These are phyloP conservation scores for Lathyrus oleraceus DNA, from an alignment of 306 rosid genomes.

Conservation along the genomic window DNA sequence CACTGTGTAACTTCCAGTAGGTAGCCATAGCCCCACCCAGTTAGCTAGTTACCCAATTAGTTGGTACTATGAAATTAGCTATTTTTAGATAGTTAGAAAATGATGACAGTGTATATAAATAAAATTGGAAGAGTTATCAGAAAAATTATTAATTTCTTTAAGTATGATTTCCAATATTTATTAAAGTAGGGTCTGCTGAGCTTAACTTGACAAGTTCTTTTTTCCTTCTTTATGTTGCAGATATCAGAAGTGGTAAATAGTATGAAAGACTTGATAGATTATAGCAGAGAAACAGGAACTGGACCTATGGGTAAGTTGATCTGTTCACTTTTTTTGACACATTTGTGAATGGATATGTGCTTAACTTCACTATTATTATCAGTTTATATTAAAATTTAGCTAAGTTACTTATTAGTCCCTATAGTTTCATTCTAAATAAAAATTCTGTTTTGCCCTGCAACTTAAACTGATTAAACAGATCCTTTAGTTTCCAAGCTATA, in stretches of 20 bases:
- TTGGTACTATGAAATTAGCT: background rate
- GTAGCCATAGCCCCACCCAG: background rate
- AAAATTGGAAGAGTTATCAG: background rate
- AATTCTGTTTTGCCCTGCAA: constrained; percentile 6
- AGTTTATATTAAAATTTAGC: background rate
- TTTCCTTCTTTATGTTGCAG: constrained; percentile 44
- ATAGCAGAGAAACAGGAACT: constrained; percentile 77
- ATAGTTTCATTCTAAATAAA: background rate
- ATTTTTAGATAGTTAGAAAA: background rate
- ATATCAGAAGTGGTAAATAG: constrained; percentile 97
- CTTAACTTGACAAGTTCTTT: background rate
- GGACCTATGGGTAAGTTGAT: constrained; percentile 90
- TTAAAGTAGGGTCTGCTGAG: background rate
- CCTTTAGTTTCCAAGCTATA: background rate
- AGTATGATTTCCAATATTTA: background rate
- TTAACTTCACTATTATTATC: background rate
- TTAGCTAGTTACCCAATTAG: background rate
- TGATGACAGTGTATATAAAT: background rate
- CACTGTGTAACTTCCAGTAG: background rate
- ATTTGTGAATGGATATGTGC: constrained; percentile 27
- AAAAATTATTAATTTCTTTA: background rate
- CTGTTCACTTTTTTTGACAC: constrained; percentile 13
- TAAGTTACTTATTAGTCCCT: constrained; percentile 1
- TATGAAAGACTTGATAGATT: constrained; percentile 97
- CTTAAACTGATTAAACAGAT: background rate